Conservation (phyloP, 2,329 filamentous ascomycete species). For the Fusarium pilosicola region DNA sequence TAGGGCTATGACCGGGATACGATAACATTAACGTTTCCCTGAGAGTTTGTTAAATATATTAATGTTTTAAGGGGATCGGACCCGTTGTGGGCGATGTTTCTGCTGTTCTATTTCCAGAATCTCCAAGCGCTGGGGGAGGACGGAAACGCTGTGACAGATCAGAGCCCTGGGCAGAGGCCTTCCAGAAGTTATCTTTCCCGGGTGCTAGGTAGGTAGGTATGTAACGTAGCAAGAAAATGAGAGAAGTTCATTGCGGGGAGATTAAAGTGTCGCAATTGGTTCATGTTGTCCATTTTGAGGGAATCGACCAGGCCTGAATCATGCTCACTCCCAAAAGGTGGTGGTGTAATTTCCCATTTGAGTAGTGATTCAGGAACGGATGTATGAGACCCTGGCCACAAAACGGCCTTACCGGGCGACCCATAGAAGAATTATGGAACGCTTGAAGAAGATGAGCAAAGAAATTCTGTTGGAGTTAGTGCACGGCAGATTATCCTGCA, state of each 20-base stretch:
- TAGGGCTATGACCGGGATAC: conserved; percentile 33
- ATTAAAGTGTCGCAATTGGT: conserved; percentile 36
- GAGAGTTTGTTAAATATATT: conserved; percentile 36
- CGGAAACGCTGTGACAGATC: conserved; percentile 22
- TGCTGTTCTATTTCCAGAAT: conserved; percentile 43
- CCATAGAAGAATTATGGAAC: conserved; percentile 43
- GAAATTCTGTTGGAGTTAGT: conserved; percentile 26
- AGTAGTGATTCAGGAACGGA: conserved; percentile 35
- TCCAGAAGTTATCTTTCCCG: conserved; percentile 15
- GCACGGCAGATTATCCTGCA: conserved; percentile 28
- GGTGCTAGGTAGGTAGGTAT: conserved; percentile 2
- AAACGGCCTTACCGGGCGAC: conserved; percentile 39
- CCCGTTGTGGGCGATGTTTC: conserved; percentile 30
- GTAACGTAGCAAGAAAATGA: conserved; percentile 30
- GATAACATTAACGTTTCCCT: conserved; percentile 28
- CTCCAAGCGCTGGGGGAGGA: conserved; percentile 17
- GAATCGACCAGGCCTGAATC: conserved; percentile 33
- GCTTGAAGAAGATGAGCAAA: conserved; percentile 23
- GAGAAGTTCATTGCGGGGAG: conserved; percentile 35
- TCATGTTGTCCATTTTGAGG: conserved; percentile 40
- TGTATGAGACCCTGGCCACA: conserved; percentile 29
- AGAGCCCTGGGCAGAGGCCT: background rate
- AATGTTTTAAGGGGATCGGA: conserved; percentile 39
- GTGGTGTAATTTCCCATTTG: conserved; percentile 42
- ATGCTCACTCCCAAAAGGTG: conserved; percentile 25